Percentiles rank a stretch among this genome's conserved stretches.
Conservation (phyloP, 768 basidiomycete species). For the Boletus sp. region DNA sequence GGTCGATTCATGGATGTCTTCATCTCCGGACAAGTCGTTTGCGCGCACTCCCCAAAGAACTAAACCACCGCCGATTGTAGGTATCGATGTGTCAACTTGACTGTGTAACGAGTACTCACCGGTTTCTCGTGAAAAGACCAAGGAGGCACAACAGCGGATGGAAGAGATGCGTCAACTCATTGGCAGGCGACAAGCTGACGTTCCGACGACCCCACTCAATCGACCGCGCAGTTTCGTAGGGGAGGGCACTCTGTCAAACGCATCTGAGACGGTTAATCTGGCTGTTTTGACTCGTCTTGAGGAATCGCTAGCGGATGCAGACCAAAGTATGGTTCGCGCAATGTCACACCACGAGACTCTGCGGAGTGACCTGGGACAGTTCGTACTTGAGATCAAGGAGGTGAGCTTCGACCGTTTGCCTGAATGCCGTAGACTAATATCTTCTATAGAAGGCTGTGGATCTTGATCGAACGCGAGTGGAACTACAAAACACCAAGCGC, state of each 20-base stretch:
- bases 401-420: slow-evolving; percentile 35
- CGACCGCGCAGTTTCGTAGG: slow-evolving; percentile 41
- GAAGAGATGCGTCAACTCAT: slow-evolving; percentile 84
- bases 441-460: slow-evolving; percentile 56
- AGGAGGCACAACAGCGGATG: slow-evolving; percentile 73
- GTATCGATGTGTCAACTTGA: slow-evolving; percentile 11
- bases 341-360: slow-evolving; percentile 55
- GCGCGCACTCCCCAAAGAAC: slow-evolving; percentile 47
- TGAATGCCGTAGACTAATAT: not conserved
- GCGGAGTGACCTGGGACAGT: slow-evolving; percentile 45
- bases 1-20: slow-evolving; percentile 43
- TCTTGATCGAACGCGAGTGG: slow-evolving; percentile 57
- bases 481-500: slow-evolving; percentile 66
- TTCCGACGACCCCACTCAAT: slow-evolving; percentile 40
- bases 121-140: slow-evolving; percentile 52
- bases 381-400: slow-evolving; percentile 56
- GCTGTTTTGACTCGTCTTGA: slow-evolving; percentile 38
- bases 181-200: slow-evolving; percentile 53
- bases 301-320: slow-evolving; percentile 54
- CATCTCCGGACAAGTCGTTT: slow-evolving; percentile 56
- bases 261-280: slow-evolving; percentile 18
- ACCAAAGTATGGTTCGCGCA: slow-evolving; percentile 52
- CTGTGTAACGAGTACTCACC: slow-evolving; percentile 6
- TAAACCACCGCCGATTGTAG: slow-evolving; percentile 43
- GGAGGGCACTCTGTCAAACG: slow-evolving; percentile 15